Evolutionary conservation across 345 rosid species (phyloP).

Genomic region (Hibiscus mutabilis): DNA sequence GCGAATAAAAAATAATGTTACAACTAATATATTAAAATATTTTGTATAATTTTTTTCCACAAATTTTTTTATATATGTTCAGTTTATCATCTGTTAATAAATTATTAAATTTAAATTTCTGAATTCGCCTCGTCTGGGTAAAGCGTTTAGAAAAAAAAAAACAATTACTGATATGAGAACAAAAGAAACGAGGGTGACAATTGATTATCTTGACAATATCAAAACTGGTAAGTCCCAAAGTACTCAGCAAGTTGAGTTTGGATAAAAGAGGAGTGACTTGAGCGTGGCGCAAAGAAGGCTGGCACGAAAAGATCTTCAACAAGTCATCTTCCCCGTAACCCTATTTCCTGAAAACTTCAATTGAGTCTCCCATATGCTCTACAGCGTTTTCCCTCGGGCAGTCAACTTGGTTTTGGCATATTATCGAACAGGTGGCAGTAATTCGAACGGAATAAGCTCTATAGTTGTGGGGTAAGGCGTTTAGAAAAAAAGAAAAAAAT

Average conservation of each 20-base stretch:
- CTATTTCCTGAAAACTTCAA: conserved; percentile 47
- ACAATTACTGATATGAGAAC: conserved; percentile 41
- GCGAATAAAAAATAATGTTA: no score
- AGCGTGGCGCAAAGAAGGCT: conserved; percentile 53
- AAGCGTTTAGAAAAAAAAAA: no score
- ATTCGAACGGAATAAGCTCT: background rate
- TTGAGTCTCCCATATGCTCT: conserved; percentile 15
- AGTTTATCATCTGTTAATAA: no score
- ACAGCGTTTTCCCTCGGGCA: background rate
- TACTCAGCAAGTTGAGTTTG: conserved; percentile 45
- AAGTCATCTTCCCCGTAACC: conserved; percentile 66
- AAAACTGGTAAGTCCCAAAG: conserved; percentile 46
- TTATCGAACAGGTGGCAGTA: conserved; percentile 57
- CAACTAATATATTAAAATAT: no score
- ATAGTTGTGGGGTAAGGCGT: background rate
- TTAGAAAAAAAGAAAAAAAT: background rate
- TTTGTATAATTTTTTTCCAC: no score
- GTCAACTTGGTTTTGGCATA: conserved; percentile 33
- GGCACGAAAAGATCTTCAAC: conserved; percentile 34
- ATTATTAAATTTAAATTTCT: no score
- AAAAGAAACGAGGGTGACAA: conserved; percentile 72
- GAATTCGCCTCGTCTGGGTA: no score
- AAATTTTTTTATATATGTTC: no score
- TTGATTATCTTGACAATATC: conserved; percentile 75
- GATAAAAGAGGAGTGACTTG: conserved; percentile 37